phyloP scores from a whole-genome alignment of 805 yeast genomes.

The Sporopachydermia quercuum region DNA sequence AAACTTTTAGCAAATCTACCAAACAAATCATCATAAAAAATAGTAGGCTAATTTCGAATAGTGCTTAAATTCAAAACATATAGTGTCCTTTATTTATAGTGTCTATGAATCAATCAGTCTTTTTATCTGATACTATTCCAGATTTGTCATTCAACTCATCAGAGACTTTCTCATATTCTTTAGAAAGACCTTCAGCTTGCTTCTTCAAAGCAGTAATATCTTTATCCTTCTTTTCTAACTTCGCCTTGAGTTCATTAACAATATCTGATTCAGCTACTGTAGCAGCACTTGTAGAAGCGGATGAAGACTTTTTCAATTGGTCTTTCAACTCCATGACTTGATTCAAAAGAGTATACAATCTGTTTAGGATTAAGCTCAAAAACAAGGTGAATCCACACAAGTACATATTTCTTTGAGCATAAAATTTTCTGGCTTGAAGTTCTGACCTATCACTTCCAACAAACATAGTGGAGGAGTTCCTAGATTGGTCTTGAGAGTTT shows the following conservation, averaged over 20 bases:
- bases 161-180: constrained; percentile 41
- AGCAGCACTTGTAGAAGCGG: constrained; percentile 11
- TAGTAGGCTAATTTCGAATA: too few species aligned
- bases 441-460: constrained; percentile 54
- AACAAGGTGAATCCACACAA: constrained; percentile 91
- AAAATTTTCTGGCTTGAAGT: constrained; percentile 79
- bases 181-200: constrained; percentile 51
- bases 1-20: too few species aligned
- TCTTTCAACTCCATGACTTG: constrained; percentile 53
- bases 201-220: constrained; percentile 55
- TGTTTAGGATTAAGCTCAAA: constrained; percentile 66
- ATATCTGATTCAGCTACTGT: constrained; percentile 18
- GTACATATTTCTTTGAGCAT: constrained; percentile 93
- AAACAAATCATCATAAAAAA: too few species aligned
- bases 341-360: constrained; percentile 51
- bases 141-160: constrained; percentile 19
- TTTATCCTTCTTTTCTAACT: constrained; percentile 43
- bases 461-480: constrained; percentile 12
- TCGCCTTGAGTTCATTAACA: constrained; percentile 31
- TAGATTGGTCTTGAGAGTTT: constrained; percentile 35
- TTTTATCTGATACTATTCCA: neutral
- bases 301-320: constrained; percentile 10
- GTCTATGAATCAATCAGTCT: neutral
- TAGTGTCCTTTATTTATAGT: too few species aligned
- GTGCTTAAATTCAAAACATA: too few species aligned